Percentiles rank a stretch among this genome's conserved stretches.
These are phyloP conservation scores for Boletus mariae DNA, from an alignment of 1,284 basidiomycete species.

Conservation along the genomic window DNA sequence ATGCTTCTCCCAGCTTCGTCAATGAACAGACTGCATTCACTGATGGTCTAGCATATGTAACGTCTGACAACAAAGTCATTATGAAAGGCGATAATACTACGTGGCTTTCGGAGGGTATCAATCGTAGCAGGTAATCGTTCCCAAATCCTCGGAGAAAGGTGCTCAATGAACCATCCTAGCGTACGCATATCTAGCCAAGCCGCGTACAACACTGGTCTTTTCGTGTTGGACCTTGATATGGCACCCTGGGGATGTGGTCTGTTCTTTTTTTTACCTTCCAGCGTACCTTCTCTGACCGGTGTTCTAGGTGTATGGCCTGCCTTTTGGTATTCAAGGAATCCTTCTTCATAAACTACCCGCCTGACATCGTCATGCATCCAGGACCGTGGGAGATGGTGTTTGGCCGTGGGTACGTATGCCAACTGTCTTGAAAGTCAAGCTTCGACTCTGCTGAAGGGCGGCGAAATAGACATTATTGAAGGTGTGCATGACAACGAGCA, in stretches of 20 bases:
- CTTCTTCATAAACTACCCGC: conserved; percentile 15
- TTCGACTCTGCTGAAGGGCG: conserved; percentile 36
- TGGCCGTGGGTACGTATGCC: conserved; percentile 47
- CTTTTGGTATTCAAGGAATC: conserved; percentile 45
- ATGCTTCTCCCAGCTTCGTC: conserved; percentile 44
- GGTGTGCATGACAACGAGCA: conserved; percentile 58
- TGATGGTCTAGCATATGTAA: conserved; percentile 49
- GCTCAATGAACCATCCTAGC: conserved; percentile 26
- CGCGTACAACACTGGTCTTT: conserved; percentile 51
- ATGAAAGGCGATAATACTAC: conserved; percentile 73
- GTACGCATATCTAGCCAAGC: conserved; percentile 48
- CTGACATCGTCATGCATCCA: conserved; percentile 11
- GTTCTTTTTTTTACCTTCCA: conserved; percentile 1
- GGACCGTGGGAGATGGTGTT: conserved; percentile 32
- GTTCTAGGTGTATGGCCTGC: conserved; percentile 50
- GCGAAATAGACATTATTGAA: conserved; percentile 69
- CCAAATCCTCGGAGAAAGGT: not conserved
- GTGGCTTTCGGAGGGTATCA: conserved; percentile 45
- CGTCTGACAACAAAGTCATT: conserved; percentile 54
- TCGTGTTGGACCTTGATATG: conserved; percentile 50
- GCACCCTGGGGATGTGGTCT: conserved; percentile 58
- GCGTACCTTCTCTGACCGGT: not conserved
- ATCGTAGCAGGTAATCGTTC: conserved; percentile 51
- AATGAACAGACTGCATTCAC: conserved; percentile 45
- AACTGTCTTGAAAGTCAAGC: not conserved